Evolutionary conservation across 2,329 filamentous ascomycete species (phyloP), one percentile per base, ranked within the genome.

Genomic region (Colletotrichum sp.): DNA sequence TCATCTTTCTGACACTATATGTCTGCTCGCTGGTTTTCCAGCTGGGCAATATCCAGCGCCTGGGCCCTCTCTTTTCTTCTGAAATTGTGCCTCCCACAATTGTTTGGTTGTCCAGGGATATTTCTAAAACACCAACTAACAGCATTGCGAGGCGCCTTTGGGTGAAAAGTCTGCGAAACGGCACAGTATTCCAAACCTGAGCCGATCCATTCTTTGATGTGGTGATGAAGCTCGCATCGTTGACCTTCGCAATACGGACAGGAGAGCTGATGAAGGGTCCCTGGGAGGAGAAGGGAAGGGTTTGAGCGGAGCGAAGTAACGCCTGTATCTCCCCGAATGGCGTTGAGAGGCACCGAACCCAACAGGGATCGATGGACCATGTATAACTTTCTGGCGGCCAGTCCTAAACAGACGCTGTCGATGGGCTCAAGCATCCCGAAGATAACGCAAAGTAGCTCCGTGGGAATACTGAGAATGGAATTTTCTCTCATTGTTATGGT

Each of bases 361-460:
- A 2, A 44, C 5, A 44, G 16, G 18, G 18, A n/a, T 44, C 39
- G 18, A 9, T 44, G 39, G 18, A 44, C 39, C 18, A 44, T 10
- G 18, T n/a, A 44, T 10, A 44, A 10, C 39, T 44, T 44, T 44
- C 39, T 44, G 9, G 39, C 39, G 18, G 39, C 39, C 9, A 44
- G n/a, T n/a, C 39, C 18, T 3, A 44, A 0, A 44, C 39, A 44
- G 39, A n/a, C 18, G 18, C 39, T n/a, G 18, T 44, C 18, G 8
- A 44, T 44, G 8, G 39, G 39, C 10, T 44, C 18, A 44, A 44
- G 39, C 1, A 44, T 10, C 2, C 1, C 39, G 9, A 44, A 44
- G 39, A 44, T 44, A n/a, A 0, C 0, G 0, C n/a, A n/a, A n/a
- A 44, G 1, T 44, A 44, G 39, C 18, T 6, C 39, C 18, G 18